Conservation (phyloP, 345 rosid species). For the Populus alba region DNA sequence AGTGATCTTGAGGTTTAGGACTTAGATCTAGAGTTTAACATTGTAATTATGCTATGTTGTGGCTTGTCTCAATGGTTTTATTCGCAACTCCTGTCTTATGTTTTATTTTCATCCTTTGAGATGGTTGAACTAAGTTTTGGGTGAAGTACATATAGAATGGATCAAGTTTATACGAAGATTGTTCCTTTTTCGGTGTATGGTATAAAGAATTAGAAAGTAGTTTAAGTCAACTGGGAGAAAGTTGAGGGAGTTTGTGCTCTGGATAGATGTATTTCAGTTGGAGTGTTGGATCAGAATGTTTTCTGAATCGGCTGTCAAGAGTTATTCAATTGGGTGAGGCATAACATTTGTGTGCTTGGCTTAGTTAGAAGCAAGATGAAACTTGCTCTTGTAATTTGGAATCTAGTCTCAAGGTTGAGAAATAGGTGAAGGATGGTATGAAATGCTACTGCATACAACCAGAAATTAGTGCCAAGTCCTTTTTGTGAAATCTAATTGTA, state of each 20-base stretch:
- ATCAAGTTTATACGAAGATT: neutral
- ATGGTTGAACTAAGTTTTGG: no score
- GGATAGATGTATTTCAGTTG: neutral
- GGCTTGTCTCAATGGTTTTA: neutral
- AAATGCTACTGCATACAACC: neutral
- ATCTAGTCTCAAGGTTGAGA: neutral
- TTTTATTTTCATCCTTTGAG: neutral
- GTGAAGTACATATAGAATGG: neutral
- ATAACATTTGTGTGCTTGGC: neutral
- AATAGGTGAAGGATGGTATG: neutral
- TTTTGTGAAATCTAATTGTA: neutral
- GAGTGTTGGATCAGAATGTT: neutral
- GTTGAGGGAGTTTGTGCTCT: neutral
- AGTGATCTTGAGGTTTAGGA: neutral
- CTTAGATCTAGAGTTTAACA: neutral
- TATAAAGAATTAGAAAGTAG: neutral
- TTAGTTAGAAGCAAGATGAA: neutral
- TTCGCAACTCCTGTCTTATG: neutral
- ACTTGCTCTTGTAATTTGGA: neutral
- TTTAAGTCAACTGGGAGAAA: neutral
- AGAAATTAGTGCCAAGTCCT: neutral
- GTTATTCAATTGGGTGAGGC: neutral
- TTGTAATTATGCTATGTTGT: neutral
- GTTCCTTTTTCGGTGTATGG: neutral
- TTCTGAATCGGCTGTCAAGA: neutral